Evolutionary conservation across 2,329 filamentous ascomycete species (phyloP).

Genomic region (Aspergillus felis): DNA sequence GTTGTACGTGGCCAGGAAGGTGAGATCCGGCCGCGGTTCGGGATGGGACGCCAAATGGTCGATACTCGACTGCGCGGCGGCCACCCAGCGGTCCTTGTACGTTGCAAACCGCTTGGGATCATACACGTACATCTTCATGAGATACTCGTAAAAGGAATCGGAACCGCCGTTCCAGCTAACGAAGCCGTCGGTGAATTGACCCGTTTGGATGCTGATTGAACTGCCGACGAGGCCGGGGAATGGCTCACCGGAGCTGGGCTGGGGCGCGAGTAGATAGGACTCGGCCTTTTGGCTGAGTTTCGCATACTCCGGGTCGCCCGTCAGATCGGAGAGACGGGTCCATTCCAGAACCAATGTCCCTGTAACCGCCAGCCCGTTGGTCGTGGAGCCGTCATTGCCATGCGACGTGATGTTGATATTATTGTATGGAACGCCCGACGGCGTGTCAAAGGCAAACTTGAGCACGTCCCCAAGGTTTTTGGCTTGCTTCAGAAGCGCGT

Average conservation of each 20-base stretch:
- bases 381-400: slow-evolving; percentile 47
- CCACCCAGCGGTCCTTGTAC: slow-evolving; percentile 72
- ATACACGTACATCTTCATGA: slow-evolving; percentile 89
- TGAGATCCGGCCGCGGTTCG: slow-evolving; percentile 62
- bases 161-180: slow-evolving; percentile 76
- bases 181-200: slow-evolving; percentile 60
- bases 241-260: slow-evolving; percentile 61
- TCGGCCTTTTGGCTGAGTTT: slow-evolving; percentile 64
- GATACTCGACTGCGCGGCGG: slow-evolving; percentile 72
- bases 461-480: slow-evolving; percentile 66
- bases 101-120: slow-evolving; percentile 59
- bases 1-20: slow-evolving; percentile 52
- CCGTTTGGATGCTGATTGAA: slow-evolving; percentile 60
- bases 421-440: slow-evolving; percentile 70
- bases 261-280: slow-evolving; percentile 64
- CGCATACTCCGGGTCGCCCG: slow-evolving; percentile 63
- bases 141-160: slow-evolving; percentile 84
- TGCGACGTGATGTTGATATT: slow-evolving; percentile 57
- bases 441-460: slow-evolving; percentile 73
- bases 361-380: slow-evolving; percentile 70
- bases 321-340: slow-evolving; percentile 74
- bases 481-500: slow-evolving; percentile 63
- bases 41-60: slow-evolving; percentile 67
- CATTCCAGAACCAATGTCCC: slow-evolving; percentile 81
- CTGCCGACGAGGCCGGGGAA: slow-evolving; percentile 74